Evolutionary conservation across 129 eudicot species (phyloP).

Genomic region (Logfia minima): DNA sequence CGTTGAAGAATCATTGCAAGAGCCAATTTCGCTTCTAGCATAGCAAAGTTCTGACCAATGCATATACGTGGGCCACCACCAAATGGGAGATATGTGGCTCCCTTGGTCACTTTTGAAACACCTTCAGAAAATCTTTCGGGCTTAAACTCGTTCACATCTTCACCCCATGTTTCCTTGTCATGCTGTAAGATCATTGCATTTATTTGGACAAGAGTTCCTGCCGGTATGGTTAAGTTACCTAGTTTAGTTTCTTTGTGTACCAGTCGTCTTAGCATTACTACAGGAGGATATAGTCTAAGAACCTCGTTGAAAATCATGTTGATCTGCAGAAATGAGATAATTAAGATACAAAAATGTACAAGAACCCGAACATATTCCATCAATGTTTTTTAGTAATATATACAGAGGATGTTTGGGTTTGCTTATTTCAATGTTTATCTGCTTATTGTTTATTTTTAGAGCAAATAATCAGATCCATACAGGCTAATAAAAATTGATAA

Average conservation of each 20-base stretch:
- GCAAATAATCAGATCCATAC: no score
- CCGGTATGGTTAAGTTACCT: conserved; percentile 30
- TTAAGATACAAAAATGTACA: not conserved
- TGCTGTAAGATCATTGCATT: conserved; percentile 25
- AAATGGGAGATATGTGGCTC: conserved; percentile 29
- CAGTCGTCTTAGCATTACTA: not conserved
- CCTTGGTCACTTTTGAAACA: conserved; percentile 23
- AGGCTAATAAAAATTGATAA: no score
- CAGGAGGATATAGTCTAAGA: conserved; percentile 34
- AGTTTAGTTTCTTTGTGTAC: conserved; percentile 24
- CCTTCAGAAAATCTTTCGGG: conserved; percentile 34
- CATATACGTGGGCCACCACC: conserved; percentile 40
- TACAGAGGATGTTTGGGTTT: no score
- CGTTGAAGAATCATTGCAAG: conserved; percentile 33
- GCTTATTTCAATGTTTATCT: not conserved
- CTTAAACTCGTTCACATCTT: conserved; percentile 33
- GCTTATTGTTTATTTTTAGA: no score
- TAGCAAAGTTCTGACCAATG: conserved; percentile 35
- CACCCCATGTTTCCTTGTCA: conserved; percentile 28
- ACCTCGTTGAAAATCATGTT: conserved; percentile 30
- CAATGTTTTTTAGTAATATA: not conserved
- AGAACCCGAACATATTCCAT: not conserved
- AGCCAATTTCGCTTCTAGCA: conserved; percentile 33
- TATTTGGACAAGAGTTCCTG: conserved; percentile 21
- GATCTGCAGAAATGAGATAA: conserved; percentile 2